Evolutionary conservation across 768 basidiomycete species (phyloP).

Genomic region (Baorangia bicolor): DNA sequence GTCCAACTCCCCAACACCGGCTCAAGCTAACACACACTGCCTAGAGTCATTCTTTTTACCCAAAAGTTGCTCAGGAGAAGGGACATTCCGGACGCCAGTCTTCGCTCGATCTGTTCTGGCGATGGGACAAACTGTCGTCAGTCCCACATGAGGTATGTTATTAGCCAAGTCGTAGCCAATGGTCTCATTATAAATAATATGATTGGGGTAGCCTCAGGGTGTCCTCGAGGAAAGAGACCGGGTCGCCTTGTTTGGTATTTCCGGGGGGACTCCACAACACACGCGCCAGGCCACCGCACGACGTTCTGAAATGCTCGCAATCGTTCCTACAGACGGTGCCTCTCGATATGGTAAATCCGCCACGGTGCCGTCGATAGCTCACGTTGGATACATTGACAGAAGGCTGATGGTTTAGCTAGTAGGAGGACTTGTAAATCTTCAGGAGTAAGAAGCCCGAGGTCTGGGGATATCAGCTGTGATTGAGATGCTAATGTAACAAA

Average conservation of each 20-base stretch:
- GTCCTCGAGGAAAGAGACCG: constrained; percentile 1
- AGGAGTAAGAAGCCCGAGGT: neutral
- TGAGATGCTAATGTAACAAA: constrained; percentile 4
- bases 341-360: neutral
- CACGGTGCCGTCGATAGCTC: neutral
- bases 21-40: neutral
- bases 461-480: neutral
- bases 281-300: neutral
- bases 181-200: neutral
- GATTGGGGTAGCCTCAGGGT: neutral
- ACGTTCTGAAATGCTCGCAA: neutral
- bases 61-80: constrained; percentile 41
- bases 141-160: constrained; percentile 13
- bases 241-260: neutral
- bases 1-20: too few relatives aligned
- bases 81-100: constrained; percentile 31
- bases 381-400: neutral
- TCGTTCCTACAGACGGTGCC: neutral
- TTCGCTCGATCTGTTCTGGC: constrained; percentile 42
- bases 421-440: neutral
- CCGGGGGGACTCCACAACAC: neutral
- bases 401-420: neutral
- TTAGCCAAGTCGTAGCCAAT: neutral
- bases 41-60: constrained; percentile 35
- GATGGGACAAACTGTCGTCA: constrained; percentile 29